A percentile compares a stretch with the other conserved stretches of the same genome.
Conservation (phyloP, 495 filamentous ascomycete species). For the Annulohypoxylon maeteangense region DNA sequence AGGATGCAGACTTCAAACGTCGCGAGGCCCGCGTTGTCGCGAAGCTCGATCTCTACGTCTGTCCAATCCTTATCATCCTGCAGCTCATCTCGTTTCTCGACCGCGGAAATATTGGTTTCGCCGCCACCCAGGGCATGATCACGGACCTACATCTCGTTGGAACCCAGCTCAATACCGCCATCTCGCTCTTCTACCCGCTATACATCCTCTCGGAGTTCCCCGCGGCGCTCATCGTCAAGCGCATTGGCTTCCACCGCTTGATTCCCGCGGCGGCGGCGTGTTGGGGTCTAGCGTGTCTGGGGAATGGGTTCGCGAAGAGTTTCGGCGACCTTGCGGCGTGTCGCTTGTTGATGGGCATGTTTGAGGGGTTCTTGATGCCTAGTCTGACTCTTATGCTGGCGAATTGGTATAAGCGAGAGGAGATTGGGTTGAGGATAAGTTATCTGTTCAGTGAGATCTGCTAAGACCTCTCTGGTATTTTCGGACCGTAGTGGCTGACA, state of each 20-base stretch:
- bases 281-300: slow-evolving; percentile 48
- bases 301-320: slow-evolving; percentile 45
- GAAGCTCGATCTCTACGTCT: slow-evolving; percentile 56
- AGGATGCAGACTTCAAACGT: slow-evolving; percentile 39
- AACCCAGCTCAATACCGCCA: slow-evolving; percentile 51
- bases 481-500: neutral
- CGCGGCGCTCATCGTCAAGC: slow-evolving; percentile 44
- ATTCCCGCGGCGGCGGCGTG: slow-evolving; percentile 45
- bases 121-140: slow-evolving; percentile 55
- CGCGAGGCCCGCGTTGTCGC: slow-evolving; percentile 46
- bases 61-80: slow-evolving; percentile 54
- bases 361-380: slow-evolving; percentile 49
- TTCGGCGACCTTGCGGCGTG: slow-evolving; percentile 45
- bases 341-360: slow-evolving; percentile 47
- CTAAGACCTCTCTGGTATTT: slow-evolving; percentile 11
- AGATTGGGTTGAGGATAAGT: slow-evolving; percentile 44
- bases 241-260: slow-evolving; percentile 44
- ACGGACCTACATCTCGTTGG: slow-evolving; percentile 52
- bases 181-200: slow-evolving; percentile 47
- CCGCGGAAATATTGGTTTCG: slow-evolving; percentile 55
- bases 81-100: slow-evolving; percentile 56
- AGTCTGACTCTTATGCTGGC: slow-evolving; percentile 45
- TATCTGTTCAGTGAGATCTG: slow-evolving; percentile 42
- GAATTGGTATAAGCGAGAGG: slow-evolving; percentile 52
- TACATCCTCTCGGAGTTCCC: slow-evolving; percentile 50